phyloP scores from a whole-genome alignment of 1,139 yeast species.

The Yamadazyma dendronema region DNA sequence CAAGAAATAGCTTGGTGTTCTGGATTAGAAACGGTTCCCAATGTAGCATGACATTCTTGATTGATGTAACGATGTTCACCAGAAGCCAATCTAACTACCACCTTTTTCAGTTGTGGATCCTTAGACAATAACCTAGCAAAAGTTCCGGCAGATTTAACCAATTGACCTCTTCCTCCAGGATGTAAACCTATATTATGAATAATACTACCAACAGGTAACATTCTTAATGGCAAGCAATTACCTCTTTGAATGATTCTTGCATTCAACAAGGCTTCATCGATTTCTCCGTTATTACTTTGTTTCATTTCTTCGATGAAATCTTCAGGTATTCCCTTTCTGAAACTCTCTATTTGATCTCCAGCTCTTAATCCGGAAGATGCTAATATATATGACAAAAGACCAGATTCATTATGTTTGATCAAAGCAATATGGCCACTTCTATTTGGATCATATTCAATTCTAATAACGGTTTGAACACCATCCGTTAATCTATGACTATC shows the following conservation, averaged over 20 bases:
- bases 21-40: slow-evolving; percentile 92
- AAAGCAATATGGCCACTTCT: slow-evolving; percentile 94
- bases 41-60: slow-evolving; percentile 85
- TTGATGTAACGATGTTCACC: slow-evolving; percentile 94
- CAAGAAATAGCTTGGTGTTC: slow-evolving; percentile 87
- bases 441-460: slow-evolving; percentile 96
- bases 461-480: slow-evolving; percentile 76
- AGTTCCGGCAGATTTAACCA: slow-evolving; percentile 93
- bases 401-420: slow-evolving; percentile 61
- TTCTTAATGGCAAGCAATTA: slow-evolving; percentile 84
- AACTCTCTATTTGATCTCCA: slow-evolving; percentile 89
- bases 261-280: slow-evolving; percentile 89
- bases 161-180: slow-evolving; percentile 81
- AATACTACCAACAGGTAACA: slow-evolving; percentile 93
- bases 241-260: slow-evolving; percentile 90
- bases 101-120: slow-evolving; percentile 66
- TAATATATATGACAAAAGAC: slow-evolving; percentile 70
- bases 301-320: slow-evolving; percentile 71
- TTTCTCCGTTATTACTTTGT: slow-evolving; percentile 61
- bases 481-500: slow-evolving; percentile 68
- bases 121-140: slow-evolving; percentile 87
- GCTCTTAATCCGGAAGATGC: slow-evolving; percentile 93
- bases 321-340: slow-evolving; percentile 82
- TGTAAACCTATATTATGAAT: slow-evolving; percentile 82
- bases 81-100: slow-evolving; percentile 77